Evolutionary conservation across 768 basidiomycete genomes (phyloP).

Genomic region (Asterophora parasitica): DNA sequence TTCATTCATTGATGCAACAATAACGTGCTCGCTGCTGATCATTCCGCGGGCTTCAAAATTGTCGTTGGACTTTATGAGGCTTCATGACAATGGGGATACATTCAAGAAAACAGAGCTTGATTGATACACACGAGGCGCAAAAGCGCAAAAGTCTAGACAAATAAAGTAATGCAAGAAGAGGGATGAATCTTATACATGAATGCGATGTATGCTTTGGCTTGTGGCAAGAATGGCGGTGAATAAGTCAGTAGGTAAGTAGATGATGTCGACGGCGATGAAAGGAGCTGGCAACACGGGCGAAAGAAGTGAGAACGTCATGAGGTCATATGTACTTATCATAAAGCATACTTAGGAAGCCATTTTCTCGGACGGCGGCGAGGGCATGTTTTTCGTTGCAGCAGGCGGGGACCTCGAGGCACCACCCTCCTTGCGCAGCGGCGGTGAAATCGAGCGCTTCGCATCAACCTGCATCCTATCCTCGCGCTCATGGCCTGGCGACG

Average conservation of each 20-base stretch:
- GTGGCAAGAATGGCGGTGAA: background rate
- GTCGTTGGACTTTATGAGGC: no score
- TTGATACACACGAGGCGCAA: background rate
- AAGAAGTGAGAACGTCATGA: constrained; percentile 4
- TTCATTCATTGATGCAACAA: no score
- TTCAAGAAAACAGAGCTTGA: background rate
- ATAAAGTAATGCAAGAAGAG: constrained; percentile 11
- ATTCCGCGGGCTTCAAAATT: no score
- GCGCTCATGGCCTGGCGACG: constrained; percentile 45
- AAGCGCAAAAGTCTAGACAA: background rate
- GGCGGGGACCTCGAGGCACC: constrained; percentile 51
- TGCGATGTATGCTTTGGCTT: constrained; percentile 6
- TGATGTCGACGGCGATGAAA: background rate
- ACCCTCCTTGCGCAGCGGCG: constrained; percentile 37
- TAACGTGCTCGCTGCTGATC: no score
- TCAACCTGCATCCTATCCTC: constrained; percentile 56
- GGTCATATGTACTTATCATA: constrained; percentile 4
- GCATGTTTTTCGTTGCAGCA: constrained; percentile 36
- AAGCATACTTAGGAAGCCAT: constrained; percentile 5
- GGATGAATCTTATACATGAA: constrained; percentile 11
- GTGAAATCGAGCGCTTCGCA: constrained; percentile 44
- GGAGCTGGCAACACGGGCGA: background rate
- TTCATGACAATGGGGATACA: no score
- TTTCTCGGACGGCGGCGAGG: constrained; percentile 52
- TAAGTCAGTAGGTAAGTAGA: no score